Conservation (phyloP, 345 rosid genomes). For the Dovyalis caffra region DNA sequence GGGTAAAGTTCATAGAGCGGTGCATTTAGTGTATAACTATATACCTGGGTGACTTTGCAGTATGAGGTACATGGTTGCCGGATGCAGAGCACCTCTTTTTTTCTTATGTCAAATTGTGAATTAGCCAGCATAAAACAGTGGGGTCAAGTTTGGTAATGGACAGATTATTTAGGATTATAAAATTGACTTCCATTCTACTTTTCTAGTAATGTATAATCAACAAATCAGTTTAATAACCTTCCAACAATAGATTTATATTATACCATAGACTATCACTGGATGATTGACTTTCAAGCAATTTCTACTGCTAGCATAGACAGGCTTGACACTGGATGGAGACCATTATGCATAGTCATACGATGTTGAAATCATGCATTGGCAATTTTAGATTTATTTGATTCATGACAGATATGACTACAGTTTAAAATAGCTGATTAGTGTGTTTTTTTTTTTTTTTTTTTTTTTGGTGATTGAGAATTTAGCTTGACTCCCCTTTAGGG, state of each 20-base stretch:
- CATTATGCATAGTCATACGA: neutral
- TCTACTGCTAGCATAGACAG: neutral
- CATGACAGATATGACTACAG: neutral
- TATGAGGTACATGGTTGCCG: neutral
- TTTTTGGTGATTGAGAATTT: neutral
- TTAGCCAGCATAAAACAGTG: neutral
- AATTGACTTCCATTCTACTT: neutral
- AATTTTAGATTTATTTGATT: neutral
- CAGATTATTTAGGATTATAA: constrained; percentile 1
- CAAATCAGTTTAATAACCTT: neutral
- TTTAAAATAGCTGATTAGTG: neutral
- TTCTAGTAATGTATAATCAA: neutral
- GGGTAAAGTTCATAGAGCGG: neutral
- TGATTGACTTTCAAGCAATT: neutral
- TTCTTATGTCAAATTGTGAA: neutral
- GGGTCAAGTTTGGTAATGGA: neutral
- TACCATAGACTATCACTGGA: neutral
- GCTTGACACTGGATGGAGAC: neutral
- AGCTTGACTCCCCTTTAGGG: neutral
- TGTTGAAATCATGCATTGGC: neutral
- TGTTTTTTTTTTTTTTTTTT: neutral
- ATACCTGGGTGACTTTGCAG: neutral
- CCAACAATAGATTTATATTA: neutral
- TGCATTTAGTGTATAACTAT: neutral
- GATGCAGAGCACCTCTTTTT: neutral